These are phyloP conservation scores for Amanita subjunquillea DNA, from an alignment of 768 basidiomycete species.

Conservation along the genomic window DNA sequence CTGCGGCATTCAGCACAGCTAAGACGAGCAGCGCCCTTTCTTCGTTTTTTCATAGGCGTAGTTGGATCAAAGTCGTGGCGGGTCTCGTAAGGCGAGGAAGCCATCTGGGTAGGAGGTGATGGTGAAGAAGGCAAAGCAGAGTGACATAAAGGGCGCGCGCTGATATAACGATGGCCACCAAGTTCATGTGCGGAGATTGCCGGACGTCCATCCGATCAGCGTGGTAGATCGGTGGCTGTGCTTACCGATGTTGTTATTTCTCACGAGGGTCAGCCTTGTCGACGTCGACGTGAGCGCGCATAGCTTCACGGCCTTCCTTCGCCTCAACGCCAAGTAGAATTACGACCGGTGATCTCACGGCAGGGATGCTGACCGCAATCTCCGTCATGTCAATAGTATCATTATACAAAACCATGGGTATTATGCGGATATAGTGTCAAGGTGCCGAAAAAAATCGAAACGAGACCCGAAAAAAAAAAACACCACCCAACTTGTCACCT, in stretches of 20 bases:
- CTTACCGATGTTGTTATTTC: neutral
- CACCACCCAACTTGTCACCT: neutral
- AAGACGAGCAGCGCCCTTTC: slow-evolving; percentile 66
- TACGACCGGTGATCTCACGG: neutral
- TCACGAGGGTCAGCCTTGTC: neutral
- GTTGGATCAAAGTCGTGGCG: slow-evolving; percentile 11
- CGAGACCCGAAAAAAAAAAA: neutral
- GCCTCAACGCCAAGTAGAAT: too few species aligned
- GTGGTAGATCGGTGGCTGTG: slow-evolving; percentile 5
- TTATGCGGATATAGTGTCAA: neutral
- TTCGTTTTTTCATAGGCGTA: slow-evolving; percentile 36
- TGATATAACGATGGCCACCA: slow-evolving; percentile 5
- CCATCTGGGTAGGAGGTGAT: slow-evolving; percentile 21
- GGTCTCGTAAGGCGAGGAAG: slow-evolving; percentile 21
- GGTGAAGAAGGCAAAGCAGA: slow-evolving; percentile 11
- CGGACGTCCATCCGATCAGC: slow-evolving; percentile 4
- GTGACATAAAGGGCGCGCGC: neutral
- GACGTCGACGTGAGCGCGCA: neutral
- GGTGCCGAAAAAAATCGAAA: neutral
- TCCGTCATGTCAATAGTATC: neutral
- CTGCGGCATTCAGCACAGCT: slow-evolving; percentile 77
- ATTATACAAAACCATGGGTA: neutral
- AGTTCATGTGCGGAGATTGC: neutral
- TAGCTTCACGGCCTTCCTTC: neutral
- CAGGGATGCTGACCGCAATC: neutral